These are phyloP conservation scores for Candida insectalens DNA, from an alignment of 805 yeast species.

Conservation along the genomic window DNA sequence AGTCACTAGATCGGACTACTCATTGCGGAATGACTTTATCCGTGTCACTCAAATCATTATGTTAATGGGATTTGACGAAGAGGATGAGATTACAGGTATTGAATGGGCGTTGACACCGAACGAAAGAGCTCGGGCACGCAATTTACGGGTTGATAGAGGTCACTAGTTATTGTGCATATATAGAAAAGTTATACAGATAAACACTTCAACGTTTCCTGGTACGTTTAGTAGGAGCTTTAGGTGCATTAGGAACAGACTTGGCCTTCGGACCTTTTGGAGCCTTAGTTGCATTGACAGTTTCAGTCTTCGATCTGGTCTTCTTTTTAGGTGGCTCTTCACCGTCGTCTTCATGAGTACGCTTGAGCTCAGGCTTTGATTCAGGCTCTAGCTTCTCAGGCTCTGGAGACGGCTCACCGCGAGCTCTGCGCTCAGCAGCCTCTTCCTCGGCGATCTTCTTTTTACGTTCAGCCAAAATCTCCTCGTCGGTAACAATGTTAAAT, in stretches of 20 bases:
- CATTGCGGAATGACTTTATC: conserved; percentile 66
- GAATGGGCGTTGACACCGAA: conserved; percentile 70
- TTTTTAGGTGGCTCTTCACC: no score
- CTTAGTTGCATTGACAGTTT: no score
- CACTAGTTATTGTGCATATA: conserved; percentile 1
- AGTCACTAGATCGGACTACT: conserved; percentile 63
- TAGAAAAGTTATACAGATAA: not conserved
- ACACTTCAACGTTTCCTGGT: no score
- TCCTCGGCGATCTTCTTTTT: conserved; percentile 15
- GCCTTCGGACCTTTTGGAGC: no score
- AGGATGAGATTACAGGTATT: conserved; percentile 26
- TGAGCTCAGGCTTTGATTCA: no score
- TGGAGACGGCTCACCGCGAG: no score
- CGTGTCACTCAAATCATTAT: conserved; percentile 78
- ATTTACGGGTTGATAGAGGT: conserved; percentile 37
- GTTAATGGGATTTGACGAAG: conserved; percentile 75
- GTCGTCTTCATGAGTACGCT: no score
- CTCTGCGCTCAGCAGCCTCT: conserved; percentile 6
- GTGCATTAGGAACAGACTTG: no score
- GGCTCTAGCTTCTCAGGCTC: no score
- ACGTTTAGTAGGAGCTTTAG: no score
- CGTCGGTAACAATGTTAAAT: conserved; percentile 35
- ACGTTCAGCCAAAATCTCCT: conserved; percentile 21
- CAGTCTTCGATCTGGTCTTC: no score
- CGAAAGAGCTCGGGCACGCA: conserved; percentile 58